phyloP scores from a whole-genome alignment of 2,329 filamentous ascomycete species.

The Neonectria ditissima region DNA sequence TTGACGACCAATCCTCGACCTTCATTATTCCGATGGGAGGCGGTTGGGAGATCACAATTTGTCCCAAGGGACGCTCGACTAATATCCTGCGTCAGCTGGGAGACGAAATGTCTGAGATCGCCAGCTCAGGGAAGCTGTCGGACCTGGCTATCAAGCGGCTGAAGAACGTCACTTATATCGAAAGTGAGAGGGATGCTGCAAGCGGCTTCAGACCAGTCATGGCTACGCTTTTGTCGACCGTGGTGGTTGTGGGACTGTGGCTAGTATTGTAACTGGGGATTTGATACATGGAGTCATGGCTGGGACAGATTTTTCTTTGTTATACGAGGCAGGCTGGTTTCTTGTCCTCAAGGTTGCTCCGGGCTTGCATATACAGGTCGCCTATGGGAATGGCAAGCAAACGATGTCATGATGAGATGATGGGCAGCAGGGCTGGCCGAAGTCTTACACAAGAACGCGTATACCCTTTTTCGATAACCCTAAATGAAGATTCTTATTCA shows the following conservation, averaged over 20 bases:
- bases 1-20: constrained; percentile 68
- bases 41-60: constrained; percentile 84
- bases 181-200: constrained; percentile 46
- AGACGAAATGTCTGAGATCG: constrained; percentile 61
- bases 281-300: neutral
- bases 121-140: constrained; percentile 55
- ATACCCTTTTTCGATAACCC: constrained; percentile 40
- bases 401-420: constrained; percentile 30
- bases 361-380: constrained; percentile 2
- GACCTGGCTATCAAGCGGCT: constrained; percentile 47
- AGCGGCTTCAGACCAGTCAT: constrained; percentile 32
- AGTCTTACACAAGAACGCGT: constrained; percentile 31
- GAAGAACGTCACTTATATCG: constrained; percentile 51
- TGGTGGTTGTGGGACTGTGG: constrained; percentile 32
- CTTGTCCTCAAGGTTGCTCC: constrained; percentile 22
- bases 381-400: constrained; percentile 11
- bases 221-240: constrained; percentile 25
- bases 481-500: constrained; percentile 42
- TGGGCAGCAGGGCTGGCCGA: constrained; percentile 20
- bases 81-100: constrained; percentile 67
- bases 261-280: constrained; percentile 27
- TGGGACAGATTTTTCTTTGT: constrained; percentile 23
- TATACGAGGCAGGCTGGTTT: constrained; percentile 30
- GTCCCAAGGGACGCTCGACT: constrained; percentile 72
- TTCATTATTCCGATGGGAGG: constrained; percentile 75